Evolutionary conservation across 208 protist species (phyloP).

Genomic region (Crithidia fasciculata): DNA sequence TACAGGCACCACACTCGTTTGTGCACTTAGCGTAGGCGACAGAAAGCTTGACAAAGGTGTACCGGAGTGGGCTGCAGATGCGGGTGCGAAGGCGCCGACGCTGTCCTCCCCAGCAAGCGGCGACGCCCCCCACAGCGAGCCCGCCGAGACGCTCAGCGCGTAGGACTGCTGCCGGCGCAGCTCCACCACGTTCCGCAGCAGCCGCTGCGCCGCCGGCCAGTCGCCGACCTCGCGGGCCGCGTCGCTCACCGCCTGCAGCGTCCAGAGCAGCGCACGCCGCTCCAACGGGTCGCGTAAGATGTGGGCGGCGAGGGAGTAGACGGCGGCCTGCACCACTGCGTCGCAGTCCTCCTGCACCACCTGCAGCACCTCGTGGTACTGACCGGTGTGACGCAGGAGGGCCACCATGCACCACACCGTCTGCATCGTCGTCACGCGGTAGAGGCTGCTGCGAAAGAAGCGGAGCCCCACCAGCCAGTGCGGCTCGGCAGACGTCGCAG

Average conservation of each 20-base stretch:
- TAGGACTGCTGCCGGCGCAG: constrained; percentile 26
- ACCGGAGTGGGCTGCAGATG: too few species aligned
- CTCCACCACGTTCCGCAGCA: constrained; percentile 38
- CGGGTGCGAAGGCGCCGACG: too few species aligned
- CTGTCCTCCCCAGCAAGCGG: too few species aligned
- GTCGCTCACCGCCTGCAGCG: constrained; percentile 29
- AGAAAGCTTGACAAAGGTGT: too few species aligned
- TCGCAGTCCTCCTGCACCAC: constrained; percentile 35
- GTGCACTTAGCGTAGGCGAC: too few species aligned
- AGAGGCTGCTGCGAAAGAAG: constrained; percentile 46
- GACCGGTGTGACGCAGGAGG: constrained; percentile 36
- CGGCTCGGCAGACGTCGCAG: neutral
- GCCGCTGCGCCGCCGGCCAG: constrained; percentile 44
- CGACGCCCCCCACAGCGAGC: constrained; percentile 14
- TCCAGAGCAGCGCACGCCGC: constrained; percentile 25
- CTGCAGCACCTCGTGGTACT: constrained; percentile 4
- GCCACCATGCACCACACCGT: constrained; percentile 57
- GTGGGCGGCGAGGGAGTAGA: constrained; percentile 19
- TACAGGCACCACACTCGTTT: neutral
- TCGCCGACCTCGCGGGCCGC: constrained; percentile 56
- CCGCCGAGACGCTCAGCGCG: neutral
- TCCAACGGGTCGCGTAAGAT: constrained; percentile 8
- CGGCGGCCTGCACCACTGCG: constrained; percentile 7
- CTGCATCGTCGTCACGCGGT: constrained; percentile 41
- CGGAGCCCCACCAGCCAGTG: constrained; percentile 27